A percentile compares a stretch with the other conserved stretches of the same genome.
Evolutionary conservation across 345 rosid genomes (phyloP).

Genomic region (Jatropha curcas): DNA sequence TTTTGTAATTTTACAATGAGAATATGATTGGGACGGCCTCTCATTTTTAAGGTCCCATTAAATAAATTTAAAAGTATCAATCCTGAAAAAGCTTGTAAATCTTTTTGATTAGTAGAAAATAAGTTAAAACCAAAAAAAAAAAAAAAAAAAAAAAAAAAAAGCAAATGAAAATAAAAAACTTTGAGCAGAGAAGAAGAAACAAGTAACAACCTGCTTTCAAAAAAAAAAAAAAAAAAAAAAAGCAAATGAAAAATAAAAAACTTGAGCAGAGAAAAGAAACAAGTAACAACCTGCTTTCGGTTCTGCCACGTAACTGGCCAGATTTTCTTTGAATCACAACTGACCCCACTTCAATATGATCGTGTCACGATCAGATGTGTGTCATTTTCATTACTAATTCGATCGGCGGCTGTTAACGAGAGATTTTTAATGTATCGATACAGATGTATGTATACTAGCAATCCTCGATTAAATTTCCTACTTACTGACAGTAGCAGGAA

Average conservation of each 20-base stretch:
- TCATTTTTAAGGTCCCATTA: no score
- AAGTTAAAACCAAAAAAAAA: no score
- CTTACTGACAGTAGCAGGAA: neutral
- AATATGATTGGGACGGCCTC: no score
- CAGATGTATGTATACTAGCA: neutral
- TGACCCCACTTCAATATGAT: neutral
- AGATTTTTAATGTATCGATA: neutral
- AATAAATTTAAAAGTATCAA: no score
- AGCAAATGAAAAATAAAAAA: neutral
- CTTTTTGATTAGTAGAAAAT: no score
- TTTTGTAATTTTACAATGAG: no score
- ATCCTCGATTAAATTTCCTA: neutral
- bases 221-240: neutral
- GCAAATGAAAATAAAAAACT: no score
- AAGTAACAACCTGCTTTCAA: no score
- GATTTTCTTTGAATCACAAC: neutral
- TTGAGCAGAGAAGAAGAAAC: no score
- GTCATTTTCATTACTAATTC: neutral
- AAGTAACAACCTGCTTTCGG: constrained; percentile 14
- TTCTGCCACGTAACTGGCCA: constrained; percentile 22
- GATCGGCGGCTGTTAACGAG: neutral
- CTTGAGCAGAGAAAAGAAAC: neutral
- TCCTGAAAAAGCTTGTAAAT: no score
- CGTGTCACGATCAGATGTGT: no score
- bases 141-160: no score